Percentiles rank a stretch among this genome's conserved stretches.
These are phyloP conservation scores for Henckelia pumila DNA, from an alignment of 257 asterid genomes.

Conservation along the genomic window DNA sequence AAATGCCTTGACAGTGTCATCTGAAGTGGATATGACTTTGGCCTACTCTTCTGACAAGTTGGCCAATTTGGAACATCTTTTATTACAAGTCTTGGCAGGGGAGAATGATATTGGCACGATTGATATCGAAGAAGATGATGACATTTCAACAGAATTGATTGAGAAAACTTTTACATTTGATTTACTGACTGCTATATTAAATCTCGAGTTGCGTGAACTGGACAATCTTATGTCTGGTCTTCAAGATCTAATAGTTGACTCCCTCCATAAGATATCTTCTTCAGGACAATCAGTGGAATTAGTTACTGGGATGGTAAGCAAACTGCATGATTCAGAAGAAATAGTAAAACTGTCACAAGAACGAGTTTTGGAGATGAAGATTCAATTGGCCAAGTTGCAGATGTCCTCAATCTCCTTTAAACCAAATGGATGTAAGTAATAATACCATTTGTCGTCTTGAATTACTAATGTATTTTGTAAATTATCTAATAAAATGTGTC, in stretches of 20 bases:
- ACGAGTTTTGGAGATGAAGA: slow-evolving; percentile 62
- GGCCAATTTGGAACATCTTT: slow-evolving; percentile 57
- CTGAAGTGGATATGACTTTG: slow-evolving; percentile 40
- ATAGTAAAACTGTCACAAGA: slow-evolving; percentile 56
- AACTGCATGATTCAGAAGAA: slow-evolving; percentile 59
- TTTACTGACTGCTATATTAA: slow-evolving; percentile 51
- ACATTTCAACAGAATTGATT: slow-evolving; percentile 46
- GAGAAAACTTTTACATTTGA: slow-evolving; percentile 62
- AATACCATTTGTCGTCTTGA: slow-evolving; percentile 5
- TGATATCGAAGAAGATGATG: slow-evolving; percentile 46
- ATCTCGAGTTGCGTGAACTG: slow-evolving; percentile 63
- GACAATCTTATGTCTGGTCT: slow-evolving; percentile 41
- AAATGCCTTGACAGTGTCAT: slow-evolving; percentile 40
- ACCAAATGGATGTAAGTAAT: slow-evolving; percentile 60
- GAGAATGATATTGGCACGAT: slow-evolving; percentile 48
- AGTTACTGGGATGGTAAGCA: slow-evolving; percentile 31
- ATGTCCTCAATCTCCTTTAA: slow-evolving; percentile 59
- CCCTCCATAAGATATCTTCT: slow-evolving; percentile 43
- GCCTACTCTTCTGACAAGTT: slow-evolving; percentile 63
- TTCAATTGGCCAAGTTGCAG: slow-evolving; percentile 78
- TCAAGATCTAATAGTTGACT: slow-evolving; percentile 43
- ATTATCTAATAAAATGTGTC: slow-evolving; percentile 2
- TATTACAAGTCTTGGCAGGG: slow-evolving; percentile 41
- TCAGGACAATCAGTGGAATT: slow-evolving; percentile 38
- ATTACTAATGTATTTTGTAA: background rate